Evolutionary conservation across 2,329 filamentous ascomycete genomes (phyloP).

Genomic region (Colletotrichum lupini): DNA sequence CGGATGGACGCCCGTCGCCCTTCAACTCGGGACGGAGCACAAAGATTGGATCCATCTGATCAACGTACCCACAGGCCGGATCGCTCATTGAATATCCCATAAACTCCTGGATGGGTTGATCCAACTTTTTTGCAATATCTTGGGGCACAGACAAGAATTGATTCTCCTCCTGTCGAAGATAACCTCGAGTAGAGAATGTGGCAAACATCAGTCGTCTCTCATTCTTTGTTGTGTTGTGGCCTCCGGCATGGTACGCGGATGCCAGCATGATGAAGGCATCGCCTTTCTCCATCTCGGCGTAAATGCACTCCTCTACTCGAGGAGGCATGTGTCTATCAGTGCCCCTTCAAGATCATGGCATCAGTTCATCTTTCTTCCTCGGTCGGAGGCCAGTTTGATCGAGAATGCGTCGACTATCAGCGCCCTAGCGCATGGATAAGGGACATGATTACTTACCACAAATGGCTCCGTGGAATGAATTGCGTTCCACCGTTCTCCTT

Average conservation of each 20-base stretch:
- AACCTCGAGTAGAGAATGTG: constrained; percentile 22
- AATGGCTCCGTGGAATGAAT: constrained; percentile 44
- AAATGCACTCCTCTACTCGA: constrained; percentile 24
- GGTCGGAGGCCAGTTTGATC: constrained; percentile 1
- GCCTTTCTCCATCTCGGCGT: constrained; percentile 39
- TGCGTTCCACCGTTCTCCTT: constrained; percentile 44
- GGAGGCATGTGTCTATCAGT: constrained; percentile 16
- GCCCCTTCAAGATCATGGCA: neutral
- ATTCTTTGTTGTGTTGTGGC: constrained; percentile 37
- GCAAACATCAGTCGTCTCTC: constrained; percentile 23
- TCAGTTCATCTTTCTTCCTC: neutral
- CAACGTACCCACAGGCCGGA: constrained; percentile 27
- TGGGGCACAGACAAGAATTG: constrained; percentile 20
- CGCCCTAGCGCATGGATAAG: too few species aligned
- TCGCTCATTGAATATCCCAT: constrained; percentile 28
- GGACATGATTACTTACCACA: constrained; percentile 34
- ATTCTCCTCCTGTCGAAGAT: constrained; percentile 27
- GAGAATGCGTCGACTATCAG: too few species aligned
- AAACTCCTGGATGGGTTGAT: constrained; percentile 13
- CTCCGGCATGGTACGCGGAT: constrained; percentile 40
- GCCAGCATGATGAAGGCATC: constrained; percentile 41
- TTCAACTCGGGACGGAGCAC: constrained; percentile 22
- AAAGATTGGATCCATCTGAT: constrained; percentile 25
- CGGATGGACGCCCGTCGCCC: constrained; percentile 9
- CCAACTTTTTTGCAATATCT: constrained; percentile 7